Conservation (phyloP, 2,329 filamentous ascomycete genomes). For the Xylaria sp. region DNA sequence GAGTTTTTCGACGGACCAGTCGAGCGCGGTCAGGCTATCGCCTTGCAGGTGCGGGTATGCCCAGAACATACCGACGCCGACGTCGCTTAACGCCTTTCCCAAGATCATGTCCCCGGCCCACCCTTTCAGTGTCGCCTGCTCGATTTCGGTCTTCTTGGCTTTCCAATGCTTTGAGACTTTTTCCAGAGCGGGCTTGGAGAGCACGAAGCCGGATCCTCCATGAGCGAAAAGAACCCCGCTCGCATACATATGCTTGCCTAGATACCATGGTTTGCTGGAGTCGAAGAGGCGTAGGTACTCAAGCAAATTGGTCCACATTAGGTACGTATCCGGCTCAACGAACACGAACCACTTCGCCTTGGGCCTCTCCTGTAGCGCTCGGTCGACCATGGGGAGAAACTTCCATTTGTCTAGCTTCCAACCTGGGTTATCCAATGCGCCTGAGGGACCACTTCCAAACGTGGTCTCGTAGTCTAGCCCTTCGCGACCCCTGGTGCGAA, state of each 20-base stretch:
- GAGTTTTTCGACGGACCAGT: slow-evolving; percentile 41
- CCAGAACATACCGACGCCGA: slow-evolving; percentile 38
- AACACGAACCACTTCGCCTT: slow-evolving; percentile 55
- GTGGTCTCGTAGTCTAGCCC: slow-evolving; percentile 46
- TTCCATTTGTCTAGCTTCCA: slow-evolving; percentile 58
- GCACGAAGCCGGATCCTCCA: slow-evolving; percentile 51
- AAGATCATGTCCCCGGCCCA: slow-evolving; percentile 43
- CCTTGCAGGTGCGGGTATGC: slow-evolving; percentile 41
- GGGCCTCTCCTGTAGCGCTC: slow-evolving; percentile 50
- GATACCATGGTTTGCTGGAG: slow-evolving; percentile 47
- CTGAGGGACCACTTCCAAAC: slow-evolving; percentile 52
- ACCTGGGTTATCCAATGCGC: slow-evolving; percentile 48
- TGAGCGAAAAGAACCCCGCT: slow-evolving; percentile 51
- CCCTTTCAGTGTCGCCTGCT: slow-evolving; percentile 34
- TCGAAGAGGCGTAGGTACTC: slow-evolving; percentile 50
- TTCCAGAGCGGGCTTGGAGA: slow-evolving; percentile 53
- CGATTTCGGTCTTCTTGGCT: slow-evolving; percentile 27
- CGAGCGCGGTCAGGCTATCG: slow-evolving; percentile 37
- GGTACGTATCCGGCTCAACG: slow-evolving; percentile 54
- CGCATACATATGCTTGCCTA: slow-evolving; percentile 51
- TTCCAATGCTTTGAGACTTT: slow-evolving; percentile 36
- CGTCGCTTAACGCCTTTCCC: slow-evolving; percentile 38
- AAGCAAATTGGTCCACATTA: slow-evolving; percentile 52
- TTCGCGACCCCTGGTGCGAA: slow-evolving; percentile 38
- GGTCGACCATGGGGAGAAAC: slow-evolving; percentile 54